Conservation (phyloP, 2,329 filamentous ascomycete species). For the Cladophialophora bantiana region DNA sequence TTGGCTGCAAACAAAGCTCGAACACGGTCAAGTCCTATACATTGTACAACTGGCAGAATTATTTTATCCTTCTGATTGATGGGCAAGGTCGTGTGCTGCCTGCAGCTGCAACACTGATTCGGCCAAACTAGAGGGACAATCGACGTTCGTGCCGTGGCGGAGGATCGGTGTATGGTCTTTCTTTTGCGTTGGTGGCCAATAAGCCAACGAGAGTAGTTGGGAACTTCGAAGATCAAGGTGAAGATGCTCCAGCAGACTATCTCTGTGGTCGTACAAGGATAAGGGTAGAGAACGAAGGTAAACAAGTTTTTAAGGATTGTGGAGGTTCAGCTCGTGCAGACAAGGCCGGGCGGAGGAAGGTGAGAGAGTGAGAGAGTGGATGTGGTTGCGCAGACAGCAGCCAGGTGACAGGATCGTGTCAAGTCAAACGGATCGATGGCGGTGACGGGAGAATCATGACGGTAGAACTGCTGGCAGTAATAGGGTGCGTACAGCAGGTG, state of each 20-base stretch:
- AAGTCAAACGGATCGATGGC: conserved; percentile 11
- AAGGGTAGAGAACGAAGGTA: conserved; percentile 14
- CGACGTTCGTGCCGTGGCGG: conserved; percentile 5
- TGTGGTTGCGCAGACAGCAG: conserved; percentile 29
- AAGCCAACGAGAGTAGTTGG: background rate
- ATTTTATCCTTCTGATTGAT: conserved; percentile 18
- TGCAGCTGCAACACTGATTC: conserved; percentile 29
- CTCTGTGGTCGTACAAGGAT: background rate
- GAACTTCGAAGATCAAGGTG: conserved; percentile 2
- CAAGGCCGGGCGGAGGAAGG: conserved; percentile 11
- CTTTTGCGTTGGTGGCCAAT: background rate
- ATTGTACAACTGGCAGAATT: conserved; percentile 14
- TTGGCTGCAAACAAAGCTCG: conserved; percentile 20
- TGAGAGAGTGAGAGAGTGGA: background rate
- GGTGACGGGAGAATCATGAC: conserved; percentile 14
- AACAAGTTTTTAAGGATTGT: conserved; percentile 27
- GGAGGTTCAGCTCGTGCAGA: conserved; percentile 29
- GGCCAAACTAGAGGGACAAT: conserved; percentile 16
- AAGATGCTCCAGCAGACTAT: conserved; percentile 1
- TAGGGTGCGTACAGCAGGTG: conserved; percentile 6
- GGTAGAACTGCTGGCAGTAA: background rate
- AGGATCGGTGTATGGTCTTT: conserved; percentile 1
- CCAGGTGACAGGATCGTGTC: conserved; percentile 21
- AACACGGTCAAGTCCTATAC: conserved; percentile 20
- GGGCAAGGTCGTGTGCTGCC: conserved; percentile 26